Conservation (phyloP, 192 early-diverging fungal species). For the Entomortierella parvispora region DNA sequence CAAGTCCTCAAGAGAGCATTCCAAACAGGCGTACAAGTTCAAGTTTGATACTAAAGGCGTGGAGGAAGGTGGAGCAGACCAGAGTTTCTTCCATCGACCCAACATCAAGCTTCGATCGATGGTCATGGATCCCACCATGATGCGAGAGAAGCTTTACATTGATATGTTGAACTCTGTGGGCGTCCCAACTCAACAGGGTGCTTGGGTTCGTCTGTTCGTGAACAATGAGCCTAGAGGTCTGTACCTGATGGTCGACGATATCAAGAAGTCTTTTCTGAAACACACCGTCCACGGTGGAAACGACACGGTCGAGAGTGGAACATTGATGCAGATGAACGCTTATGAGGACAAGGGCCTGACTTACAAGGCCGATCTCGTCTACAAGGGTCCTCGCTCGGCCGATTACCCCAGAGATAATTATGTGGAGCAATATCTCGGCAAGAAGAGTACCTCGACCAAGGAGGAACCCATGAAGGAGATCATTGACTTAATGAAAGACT, state of each 20-base stretch:
- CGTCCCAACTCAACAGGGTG: constrained; percentile 33
- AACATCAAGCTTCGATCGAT: constrained; percentile 48
- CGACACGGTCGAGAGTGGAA: not conserved
- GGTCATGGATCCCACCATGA: constrained; percentile 44
- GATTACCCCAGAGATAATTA: constrained; percentile 9
- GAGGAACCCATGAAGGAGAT: constrained; percentile 11
- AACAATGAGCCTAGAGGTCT: constrained; percentile 49
- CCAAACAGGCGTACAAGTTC: constrained; percentile 53
- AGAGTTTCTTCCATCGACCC: constrained; percentile 23
- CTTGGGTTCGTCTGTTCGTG: constrained; percentile 44
- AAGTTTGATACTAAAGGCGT: constrained; percentile 25
- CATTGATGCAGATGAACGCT: constrained; percentile 15
- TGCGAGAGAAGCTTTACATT: constrained; percentile 50
- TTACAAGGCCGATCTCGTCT: not conserved
- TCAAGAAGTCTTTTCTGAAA: constrained; percentile 41
- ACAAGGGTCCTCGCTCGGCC: constrained; percentile 2
- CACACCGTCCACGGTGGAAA: constrained; percentile 39
- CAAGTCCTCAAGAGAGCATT: constrained; percentile 50
- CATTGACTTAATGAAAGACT: constrained; percentile 12
- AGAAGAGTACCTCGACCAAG: not conserved
- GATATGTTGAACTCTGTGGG: constrained; percentile 37
- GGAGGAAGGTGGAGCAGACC: constrained; percentile 3
- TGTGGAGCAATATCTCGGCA: constrained; percentile 11
- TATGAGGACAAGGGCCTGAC: not conserved
- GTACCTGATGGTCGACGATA: constrained; percentile 50